Evolutionary conservation across 2,329 filamentous ascomycete species (phyloP).

Genomic region (Gremmenia infestans): DNA sequence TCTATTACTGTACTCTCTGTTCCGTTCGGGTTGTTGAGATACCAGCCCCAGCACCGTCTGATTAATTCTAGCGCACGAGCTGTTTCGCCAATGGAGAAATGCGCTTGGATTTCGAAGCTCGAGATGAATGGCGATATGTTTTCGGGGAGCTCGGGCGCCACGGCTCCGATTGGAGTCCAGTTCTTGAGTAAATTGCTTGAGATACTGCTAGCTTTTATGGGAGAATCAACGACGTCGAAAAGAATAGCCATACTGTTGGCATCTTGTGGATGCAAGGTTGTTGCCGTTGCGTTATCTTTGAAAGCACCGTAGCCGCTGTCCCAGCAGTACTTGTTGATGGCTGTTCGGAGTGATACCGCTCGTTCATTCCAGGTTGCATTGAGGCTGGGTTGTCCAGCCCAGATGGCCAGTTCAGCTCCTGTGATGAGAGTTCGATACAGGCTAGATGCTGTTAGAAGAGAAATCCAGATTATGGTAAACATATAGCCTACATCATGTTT

Average conservation of each 20-base stretch:
- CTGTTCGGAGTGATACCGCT: conserved; percentile 15
- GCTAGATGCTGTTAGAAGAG: conserved; percentile 7
- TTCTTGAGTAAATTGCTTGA: conserved; percentile 37
- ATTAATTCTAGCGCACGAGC: conserved; percentile 51
- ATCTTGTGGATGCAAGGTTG: conserved; percentile 53
- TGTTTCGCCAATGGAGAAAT: conserved; percentile 44
- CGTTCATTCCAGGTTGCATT: conserved; percentile 15
- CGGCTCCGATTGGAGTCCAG: conserved; percentile 52
- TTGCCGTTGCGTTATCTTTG: conserved; percentile 42
- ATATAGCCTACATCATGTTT: conserved; percentile 23
- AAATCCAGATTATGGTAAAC: neutral
- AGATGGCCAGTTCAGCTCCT: conserved; percentile 41
- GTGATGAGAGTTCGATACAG: conserved; percentile 44
- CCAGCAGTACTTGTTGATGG: conserved; percentile 22
- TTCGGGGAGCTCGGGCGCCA: conserved; percentile 49
- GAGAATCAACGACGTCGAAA: conserved; percentile 16
- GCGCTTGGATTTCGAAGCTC: conserved; percentile 53
- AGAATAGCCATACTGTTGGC: conserved; percentile 52
- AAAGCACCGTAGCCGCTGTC: conserved; percentile 20
- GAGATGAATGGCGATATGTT: conserved; percentile 56
- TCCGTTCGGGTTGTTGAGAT: conserved; percentile 50
- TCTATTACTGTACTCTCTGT: conserved; percentile 55
- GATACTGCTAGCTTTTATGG: conserved; percentile 23
- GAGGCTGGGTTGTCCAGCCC: conserved; percentile 29
- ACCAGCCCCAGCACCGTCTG: conserved; percentile 56